Percentiles rank a stretch among this genome's conserved stretches.
phyloP scores from a whole-genome alignment of 805 yeast species.

The Saturnispora silvae region DNA sequence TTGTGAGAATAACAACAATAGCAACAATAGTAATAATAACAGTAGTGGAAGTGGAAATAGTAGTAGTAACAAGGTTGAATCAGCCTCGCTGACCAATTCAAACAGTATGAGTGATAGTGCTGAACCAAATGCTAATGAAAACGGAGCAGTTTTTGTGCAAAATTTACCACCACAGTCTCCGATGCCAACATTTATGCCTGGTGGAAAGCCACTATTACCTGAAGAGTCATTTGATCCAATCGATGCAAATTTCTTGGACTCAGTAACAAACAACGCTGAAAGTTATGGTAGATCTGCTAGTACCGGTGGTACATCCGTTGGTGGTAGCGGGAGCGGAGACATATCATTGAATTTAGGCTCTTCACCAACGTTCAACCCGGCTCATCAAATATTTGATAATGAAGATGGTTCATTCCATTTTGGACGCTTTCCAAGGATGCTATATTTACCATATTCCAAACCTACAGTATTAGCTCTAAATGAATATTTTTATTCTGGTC shows the following conservation, averaged over 20 bases:
- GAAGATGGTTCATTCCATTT: constrained; percentile 12
- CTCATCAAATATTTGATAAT: background rate
- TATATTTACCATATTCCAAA: constrained; percentile 60
- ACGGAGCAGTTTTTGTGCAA: constrained; percentile 8
- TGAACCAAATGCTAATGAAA: background rate
- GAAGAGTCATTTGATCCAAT: background rate
- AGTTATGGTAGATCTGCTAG: background rate
- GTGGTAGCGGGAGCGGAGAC: background rate
- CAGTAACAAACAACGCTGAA: background rate
- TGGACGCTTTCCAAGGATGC: constrained; percentile 44
- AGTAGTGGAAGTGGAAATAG: too few species aligned
- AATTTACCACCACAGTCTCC: constrained; percentile 46
- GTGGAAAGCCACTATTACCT: constrained; percentile 16
- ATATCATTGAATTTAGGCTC: background rate
- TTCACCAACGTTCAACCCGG: background rate
- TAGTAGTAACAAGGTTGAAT: too few species aligned
- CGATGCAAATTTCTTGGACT: constrained; percentile 1
- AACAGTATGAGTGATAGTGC: too few species aligned
- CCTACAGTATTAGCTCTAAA: constrained; percentile 52
- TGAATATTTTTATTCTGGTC: constrained; percentile 72
- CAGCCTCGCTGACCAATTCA: too few species aligned
- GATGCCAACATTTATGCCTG: constrained; percentile 30
- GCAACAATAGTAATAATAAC: background rate
- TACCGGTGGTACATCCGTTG: background rate
- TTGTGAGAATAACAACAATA: background rate